Conservation (phyloP, 768 basidiomycete genomes). For the Naganishia kalamii region DNA sequence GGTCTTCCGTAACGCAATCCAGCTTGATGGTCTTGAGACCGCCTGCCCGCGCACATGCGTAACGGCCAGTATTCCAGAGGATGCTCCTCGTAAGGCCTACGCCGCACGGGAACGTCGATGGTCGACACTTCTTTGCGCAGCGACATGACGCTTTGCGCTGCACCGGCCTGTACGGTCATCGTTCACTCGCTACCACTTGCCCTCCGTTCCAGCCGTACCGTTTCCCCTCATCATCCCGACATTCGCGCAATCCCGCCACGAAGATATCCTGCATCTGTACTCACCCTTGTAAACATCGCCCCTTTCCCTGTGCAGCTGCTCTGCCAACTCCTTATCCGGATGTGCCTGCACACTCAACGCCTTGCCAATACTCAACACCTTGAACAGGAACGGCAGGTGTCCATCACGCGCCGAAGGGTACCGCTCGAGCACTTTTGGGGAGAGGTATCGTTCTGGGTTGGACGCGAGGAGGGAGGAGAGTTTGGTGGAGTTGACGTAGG, state of each 20-base stretch:
- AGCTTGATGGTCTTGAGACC: too few species aligned
- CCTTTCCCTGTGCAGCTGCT: slow-evolving; percentile 59
- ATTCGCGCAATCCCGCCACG: background rate
- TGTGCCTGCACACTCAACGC: slow-evolving; percentile 87
- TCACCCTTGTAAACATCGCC: slow-evolving; percentile 88
- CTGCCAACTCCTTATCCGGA: slow-evolving; percentile 77
- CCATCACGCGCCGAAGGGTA: slow-evolving; percentile 58
- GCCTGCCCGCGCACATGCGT: too few species aligned
- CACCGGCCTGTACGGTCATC: too few species aligned
- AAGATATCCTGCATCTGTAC: slow-evolving; percentile 53
- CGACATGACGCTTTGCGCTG: too few species aligned
- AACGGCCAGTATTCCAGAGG: too few species aligned
- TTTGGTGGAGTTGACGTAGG: slow-evolving; percentile 53
- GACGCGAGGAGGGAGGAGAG: slow-evolving; percentile 58
- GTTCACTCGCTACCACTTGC: too few species aligned
- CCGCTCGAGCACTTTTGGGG: slow-evolving; percentile 50
- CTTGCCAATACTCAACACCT: slow-evolving; percentile 81
- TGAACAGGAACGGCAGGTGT: slow-evolving; percentile 85
- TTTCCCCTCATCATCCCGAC: background rate
- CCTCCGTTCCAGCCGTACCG: background rate
- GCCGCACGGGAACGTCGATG: too few species aligned
- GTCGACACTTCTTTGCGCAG: too few species aligned
- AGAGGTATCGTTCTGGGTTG: slow-evolving; percentile 64
- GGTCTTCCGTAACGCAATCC: too few species aligned
- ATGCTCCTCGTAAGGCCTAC: too few species aligned